Percentiles rank a stretch among this genome's conserved stretches.
Conservation (phyloP, 257 asterid species). For the Jasminum sambac region DNA sequence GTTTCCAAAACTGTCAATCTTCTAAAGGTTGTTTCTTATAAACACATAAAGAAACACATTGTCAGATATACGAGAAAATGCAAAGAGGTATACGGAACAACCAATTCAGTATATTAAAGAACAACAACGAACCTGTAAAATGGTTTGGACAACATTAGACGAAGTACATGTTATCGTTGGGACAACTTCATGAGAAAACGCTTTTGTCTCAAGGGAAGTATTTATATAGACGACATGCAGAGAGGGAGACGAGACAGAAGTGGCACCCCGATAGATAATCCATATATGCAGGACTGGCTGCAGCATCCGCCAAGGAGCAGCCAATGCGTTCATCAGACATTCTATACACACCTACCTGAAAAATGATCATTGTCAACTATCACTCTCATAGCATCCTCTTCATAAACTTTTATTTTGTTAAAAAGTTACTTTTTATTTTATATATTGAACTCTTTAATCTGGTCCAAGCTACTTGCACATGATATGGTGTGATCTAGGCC, state of each 20-base stretch:
- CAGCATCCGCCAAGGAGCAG: constrained; percentile 98
- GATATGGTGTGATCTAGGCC: too few relatives aligned
- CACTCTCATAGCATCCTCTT: too few relatives aligned
- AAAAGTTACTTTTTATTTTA: too few relatives aligned
- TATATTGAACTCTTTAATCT: too few relatives aligned
- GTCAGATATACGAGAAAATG: too few relatives aligned
- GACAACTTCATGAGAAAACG: constrained; percentile 87
- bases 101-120: constrained; percentile 4
- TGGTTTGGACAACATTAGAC: constrained; percentile 88
- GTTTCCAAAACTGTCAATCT: too few relatives aligned
- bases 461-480: too few relatives aligned
- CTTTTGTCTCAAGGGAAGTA: constrained; percentile 93
- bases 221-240: constrained; percentile 91
- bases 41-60: too few relatives aligned
- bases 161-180: constrained; percentile 98
- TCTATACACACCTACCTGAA: constrained; percentile 90
- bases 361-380: constrained; percentile 9
- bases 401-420: too few relatives aligned
- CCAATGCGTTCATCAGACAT: constrained; percentile 87
- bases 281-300: constrained; percentile 82
- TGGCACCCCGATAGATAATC: constrained; percentile 72
- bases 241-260: constrained; percentile 78
- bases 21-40: too few relatives aligned
- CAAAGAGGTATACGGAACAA: not conserved
- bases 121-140: constrained; percentile 65